Percentiles rank a stretch among this genome's conserved stretches.
phyloP scores from a whole-genome alignment of 345 rosid species.

The Zanthoxylum bungeanum region DNA sequence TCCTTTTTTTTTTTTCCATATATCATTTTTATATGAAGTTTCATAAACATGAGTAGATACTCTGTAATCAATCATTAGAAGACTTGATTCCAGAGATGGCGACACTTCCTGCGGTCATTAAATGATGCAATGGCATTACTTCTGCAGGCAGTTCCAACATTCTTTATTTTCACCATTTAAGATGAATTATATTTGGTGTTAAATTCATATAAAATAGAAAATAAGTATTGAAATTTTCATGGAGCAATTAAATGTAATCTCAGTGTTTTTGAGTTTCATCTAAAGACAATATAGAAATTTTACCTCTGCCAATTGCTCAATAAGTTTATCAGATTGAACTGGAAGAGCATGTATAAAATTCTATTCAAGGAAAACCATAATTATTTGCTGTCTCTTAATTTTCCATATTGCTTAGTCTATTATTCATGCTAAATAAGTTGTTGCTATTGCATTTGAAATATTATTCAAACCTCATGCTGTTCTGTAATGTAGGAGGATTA shows the following conservation, averaged over 20 bases:
- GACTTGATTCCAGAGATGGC: neutral
- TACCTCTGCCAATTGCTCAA: neutral
- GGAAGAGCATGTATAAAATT: neutral
- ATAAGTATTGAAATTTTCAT: neutral
- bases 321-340: neutral
- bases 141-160: neutral
- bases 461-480: neutral
- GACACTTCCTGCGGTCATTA: constrained; percentile 1
- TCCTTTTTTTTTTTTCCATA: neutral
- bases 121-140: neutral
- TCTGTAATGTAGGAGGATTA: constrained; percentile 61
- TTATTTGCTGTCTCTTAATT: neutral
- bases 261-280: neutral
- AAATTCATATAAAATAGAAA: neutral
- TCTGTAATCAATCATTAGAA: neutral
- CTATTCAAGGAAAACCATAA: neutral
- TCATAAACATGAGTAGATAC: neutral
- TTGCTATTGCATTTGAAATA: neutral
- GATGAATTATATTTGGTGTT: neutral
- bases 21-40: neutral
- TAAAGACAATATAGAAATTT: neutral
- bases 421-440: neutral
- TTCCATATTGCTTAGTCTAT: neutral
- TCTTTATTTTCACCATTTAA: neutral
- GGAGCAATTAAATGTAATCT: neutral